Base-by-base conservation (phyloP, 2,329 filamentous ascomycete genomes). In the Sporothrix schenckii region DNA sequence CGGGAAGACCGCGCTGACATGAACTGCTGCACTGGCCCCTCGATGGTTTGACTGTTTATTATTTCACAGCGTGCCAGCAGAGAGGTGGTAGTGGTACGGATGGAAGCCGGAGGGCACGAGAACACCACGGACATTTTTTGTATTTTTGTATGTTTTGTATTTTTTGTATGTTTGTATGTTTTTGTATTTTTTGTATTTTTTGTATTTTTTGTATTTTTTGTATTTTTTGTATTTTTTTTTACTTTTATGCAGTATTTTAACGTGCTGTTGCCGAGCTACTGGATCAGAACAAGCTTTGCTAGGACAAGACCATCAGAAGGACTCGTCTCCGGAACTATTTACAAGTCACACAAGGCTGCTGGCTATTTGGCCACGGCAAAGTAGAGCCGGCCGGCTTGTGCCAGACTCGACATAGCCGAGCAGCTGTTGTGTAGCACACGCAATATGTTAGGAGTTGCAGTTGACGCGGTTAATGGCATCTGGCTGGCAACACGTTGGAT, bases 371-470 rank as follows among this genome's bases (percentile, higher is more conserved):
- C 19, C 56, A n/a, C 30, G 56, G 56, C 56, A 60, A 41, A 41
- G 27, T 21, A 30, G 41, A 41, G 11, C 27, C 13, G 39, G 27
- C 56, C 34, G 3, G 34, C 13, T 34, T 41, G 3, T 41, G 52
- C 19, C 21, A 21, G 34, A 60, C 16, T 21, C 11, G 19, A 41
- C 21, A 14, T 21, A 60, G 56, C 10, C 56, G 41, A 21, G 9
- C 34, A 60, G 30, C 30, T 60, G 30, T 41, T n/a, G 56, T 60
- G 56, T 60, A 60, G 30, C 56, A 41, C n/a, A 61, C n/a, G n/a
- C n/a, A 24, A 24, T 61, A 44, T 9, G 4, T 61, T 44, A 24
- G 1, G 34, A 61, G 56, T 24, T 61, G 56, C 34, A 61, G 34
- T 16, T 16, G 19, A 10, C 53, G 19, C 34, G 53, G 27, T 34